phyloP scores from a whole-genome alignment of 78 protist species.

The Monosiga brevicollis region DNA sequence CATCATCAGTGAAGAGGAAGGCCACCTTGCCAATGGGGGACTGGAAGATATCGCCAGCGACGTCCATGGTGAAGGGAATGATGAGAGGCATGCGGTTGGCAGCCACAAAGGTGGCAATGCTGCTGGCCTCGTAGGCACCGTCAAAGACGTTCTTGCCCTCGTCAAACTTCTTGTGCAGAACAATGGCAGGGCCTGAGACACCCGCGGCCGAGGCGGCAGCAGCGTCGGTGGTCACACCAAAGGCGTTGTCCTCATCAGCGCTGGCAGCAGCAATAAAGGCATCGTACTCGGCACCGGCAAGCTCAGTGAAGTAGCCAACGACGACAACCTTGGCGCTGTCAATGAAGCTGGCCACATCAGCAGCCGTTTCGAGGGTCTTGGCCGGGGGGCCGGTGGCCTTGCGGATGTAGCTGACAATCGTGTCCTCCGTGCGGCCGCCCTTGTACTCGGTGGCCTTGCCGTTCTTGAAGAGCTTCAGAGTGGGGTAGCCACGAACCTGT shows the following conservation, averaged over 20 bases:
- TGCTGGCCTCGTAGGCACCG: background rate
- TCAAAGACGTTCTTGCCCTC: slow-evolving; percentile 22
- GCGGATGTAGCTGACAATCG: slow-evolving; percentile 8
- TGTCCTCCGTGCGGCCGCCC: slow-evolving; percentile 25
- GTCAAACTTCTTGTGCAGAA: slow-evolving; percentile 35
- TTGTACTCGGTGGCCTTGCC: slow-evolving; percentile 57
- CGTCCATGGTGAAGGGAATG: slow-evolving; percentile 20
- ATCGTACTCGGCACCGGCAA: slow-evolving; percentile 19
- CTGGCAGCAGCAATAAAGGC: slow-evolving; percentile 2
- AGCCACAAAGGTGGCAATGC: slow-evolving; percentile 1
- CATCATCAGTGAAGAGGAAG: slow-evolving; percentile 14
- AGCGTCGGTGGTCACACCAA: slow-evolving; percentile 36
- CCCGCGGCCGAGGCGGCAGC: slow-evolving; percentile 7
- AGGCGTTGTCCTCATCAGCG: slow-evolving; percentile 30
- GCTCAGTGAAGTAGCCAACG: slow-evolving; percentile 31
- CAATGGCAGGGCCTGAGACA: slow-evolving; percentile 23
- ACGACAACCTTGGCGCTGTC: slow-evolving; percentile 20
- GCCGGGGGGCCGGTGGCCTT: slow-evolving; percentile 50
- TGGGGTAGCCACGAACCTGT: slow-evolving; percentile 68
- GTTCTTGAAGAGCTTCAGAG: slow-evolving; percentile 59
- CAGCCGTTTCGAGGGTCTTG: slow-evolving; percentile 24
- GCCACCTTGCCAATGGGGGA: slow-evolving; percentile 12
- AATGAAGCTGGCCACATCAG: slow-evolving; percentile 25
- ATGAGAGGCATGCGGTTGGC: slow-evolving; percentile 21
- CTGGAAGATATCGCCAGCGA: slow-evolving; percentile 18